These are phyloP conservation scores for Fomitopsis schrenkii DNA, from an alignment of 1,284 basidiomycete species.

Conservation along the genomic window DNA sequence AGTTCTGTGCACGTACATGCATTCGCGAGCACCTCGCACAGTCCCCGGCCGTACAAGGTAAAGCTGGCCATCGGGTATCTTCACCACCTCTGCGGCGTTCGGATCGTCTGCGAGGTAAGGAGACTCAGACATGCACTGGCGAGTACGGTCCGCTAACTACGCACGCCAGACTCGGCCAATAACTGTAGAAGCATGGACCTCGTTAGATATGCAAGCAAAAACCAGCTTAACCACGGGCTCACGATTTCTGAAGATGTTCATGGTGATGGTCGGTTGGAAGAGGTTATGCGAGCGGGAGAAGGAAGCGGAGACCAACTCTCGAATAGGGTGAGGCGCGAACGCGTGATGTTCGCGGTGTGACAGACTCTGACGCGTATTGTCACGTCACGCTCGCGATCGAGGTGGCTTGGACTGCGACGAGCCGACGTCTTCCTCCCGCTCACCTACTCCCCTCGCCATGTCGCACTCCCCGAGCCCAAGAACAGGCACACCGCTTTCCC, in stretches of 20 bases:
- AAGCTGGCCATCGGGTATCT: conserved; percentile 90
- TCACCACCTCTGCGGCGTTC: conserved; percentile 90
- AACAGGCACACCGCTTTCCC: neutral
- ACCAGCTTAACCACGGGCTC: conserved; percentile 32
- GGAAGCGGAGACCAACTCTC: conserved; percentile 2
- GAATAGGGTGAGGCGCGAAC: neutral
- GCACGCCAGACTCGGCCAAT: conserved; percentile 94
- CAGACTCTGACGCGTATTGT: conserved; percentile 17
- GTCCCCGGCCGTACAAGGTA: conserved; percentile 90
- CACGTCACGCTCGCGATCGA: conserved; percentile 13
- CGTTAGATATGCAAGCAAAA: conserved; percentile 8
- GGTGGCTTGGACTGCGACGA: too few species aligned
- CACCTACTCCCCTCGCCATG: neutral
- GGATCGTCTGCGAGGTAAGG: conserved; percentile 57
- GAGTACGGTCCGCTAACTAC: conserved; percentile 28
- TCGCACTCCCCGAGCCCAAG: neutral
- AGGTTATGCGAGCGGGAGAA: conserved; percentile 14
- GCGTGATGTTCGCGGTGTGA: conserved; percentile 22
- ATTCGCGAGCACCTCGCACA: conserved; percentile 90
- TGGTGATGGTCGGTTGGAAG: conserved; percentile 31
- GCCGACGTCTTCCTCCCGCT: too few species aligned
- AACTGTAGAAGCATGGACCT: conserved; percentile 43
- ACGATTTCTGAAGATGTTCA: conserved; percentile 84
- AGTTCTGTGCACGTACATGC: conserved; percentile 72
- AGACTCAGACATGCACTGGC: conserved; percentile 19